Evolutionary conservation across 441 rosid genomes (phyloP).

Genomic region (Corymbia calophylla): DNA sequence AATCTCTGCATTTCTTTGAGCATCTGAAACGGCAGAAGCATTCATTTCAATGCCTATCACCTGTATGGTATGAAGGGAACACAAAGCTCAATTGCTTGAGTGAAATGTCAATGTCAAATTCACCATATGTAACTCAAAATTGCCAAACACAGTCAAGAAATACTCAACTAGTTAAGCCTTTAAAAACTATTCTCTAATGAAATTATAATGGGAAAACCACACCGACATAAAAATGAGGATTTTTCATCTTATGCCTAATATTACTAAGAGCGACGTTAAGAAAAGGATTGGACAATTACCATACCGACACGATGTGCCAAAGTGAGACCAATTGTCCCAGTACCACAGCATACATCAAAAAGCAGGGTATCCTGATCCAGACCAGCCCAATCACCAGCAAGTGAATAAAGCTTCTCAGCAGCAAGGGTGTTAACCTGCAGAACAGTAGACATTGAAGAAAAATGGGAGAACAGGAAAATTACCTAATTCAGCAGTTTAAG

Average conservation of each 20-base stretch:
- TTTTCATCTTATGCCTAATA: background rate
- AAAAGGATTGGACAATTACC: conserved; percentile 42
- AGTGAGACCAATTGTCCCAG: conserved; percentile 94
- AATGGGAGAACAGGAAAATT: background rate
- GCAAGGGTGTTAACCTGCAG: conserved; percentile 85
- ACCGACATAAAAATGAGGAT: background rate
- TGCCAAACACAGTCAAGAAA: background rate
- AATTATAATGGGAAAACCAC: background rate
- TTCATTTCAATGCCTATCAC: background rate
- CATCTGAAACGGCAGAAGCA: conserved; percentile 89
- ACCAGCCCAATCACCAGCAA: conserved; percentile 97
- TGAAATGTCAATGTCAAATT: background rate
- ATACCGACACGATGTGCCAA: conserved; percentile 88
- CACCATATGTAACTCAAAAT: background rate
- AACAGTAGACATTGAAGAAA: background rate
- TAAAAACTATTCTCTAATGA: background rate
- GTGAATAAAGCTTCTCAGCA: conserved; percentile 88
- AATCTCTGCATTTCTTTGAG: conserved; percentile 75
- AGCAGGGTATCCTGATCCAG: conserved; percentile 79
- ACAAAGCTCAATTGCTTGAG: background rate
- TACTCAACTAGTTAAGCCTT: background rate
- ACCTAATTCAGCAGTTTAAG: background rate
- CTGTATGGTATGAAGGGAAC: background rate
- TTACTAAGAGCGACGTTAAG: background rate
- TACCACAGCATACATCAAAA: conserved; percentile 95